Percentiles rank a stretch among this genome's conserved stretches.
Conservation (phyloP, 352 stramenopile species). For the Globisporangium alternatum region DNA sequence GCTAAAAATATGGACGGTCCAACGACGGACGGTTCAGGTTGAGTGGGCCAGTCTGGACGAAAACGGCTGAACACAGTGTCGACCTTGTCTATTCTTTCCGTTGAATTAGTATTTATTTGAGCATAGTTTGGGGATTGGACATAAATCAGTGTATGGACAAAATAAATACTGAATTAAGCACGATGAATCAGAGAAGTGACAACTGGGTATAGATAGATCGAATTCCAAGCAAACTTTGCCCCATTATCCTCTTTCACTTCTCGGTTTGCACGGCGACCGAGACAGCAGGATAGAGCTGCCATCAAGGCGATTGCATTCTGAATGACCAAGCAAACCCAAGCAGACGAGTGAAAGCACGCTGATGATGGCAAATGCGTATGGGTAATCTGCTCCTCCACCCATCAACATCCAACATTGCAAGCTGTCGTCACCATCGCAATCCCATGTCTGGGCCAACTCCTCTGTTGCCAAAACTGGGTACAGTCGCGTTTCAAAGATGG, state of each 20-base stretch:
- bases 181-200: too few species aligned
- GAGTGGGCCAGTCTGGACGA: neutral
- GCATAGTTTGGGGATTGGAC: too few species aligned
- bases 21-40: neutral
- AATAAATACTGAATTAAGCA: too few species aligned
- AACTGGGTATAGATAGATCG: too few species aligned
- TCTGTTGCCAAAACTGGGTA: neutral
- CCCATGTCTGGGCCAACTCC: neutral
- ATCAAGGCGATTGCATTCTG: neutral
- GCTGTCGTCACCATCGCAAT: conserved; percentile 6
- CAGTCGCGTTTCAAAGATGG: neutral
- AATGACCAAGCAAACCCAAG: neutral
- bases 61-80: too few species aligned
- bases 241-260: too few species aligned
- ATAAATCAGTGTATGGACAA: too few species aligned
- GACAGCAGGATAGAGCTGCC: neutral
- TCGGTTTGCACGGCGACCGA: too few species aligned
- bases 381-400: conserved; percentile 3
- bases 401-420: conserved; percentile 5
- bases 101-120: neutral
- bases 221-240: too few species aligned
- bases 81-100: neutral
- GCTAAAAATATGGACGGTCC: conserved; percentile 7
- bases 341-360: neutral
- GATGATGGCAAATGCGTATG: neutral